Percentiles rank a stretch among this genome's conserved stretches.
Conservation (phyloP, 306 rosid species). For the Begonia fuchsioides region DNA sequence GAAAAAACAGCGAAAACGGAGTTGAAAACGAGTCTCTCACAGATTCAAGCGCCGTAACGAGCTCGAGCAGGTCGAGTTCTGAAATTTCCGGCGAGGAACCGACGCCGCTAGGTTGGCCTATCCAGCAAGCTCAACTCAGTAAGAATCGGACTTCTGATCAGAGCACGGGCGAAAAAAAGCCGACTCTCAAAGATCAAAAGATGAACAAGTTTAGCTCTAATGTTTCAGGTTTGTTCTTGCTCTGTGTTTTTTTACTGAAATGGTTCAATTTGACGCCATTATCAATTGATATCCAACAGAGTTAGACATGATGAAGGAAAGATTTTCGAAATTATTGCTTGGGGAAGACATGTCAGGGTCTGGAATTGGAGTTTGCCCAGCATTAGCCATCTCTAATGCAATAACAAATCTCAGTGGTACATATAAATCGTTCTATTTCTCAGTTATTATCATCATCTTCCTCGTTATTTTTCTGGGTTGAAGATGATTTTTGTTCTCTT, state of each 20-base stretch:
- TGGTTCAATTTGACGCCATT: not conserved
- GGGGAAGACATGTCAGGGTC: constrained; percentile 59
- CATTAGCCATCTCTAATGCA: constrained; percentile 44
- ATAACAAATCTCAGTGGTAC: constrained; percentile 52
- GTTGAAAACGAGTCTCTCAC: constrained; percentile 31
- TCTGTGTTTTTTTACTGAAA: too few relatives aligned
- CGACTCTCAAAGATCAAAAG: constrained; percentile 21
- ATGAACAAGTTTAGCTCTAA: constrained; percentile 23
- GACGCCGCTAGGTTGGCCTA: constrained; percentile 85
- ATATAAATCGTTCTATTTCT: constrained; percentile 1
- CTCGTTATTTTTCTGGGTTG: not conserved
- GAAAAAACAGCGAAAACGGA: constrained; percentile 27
- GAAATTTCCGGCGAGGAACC: constrained; percentile 38
- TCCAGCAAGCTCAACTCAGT: constrained; percentile 54
- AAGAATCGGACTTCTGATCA: constrained; percentile 26
- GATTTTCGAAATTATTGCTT: constrained; percentile 43
- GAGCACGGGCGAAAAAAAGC: constrained; percentile 17
- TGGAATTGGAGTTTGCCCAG: constrained; percentile 42
- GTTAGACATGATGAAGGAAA: constrained; percentile 49
- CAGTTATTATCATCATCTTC: not conserved
- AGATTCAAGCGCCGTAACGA: constrained; percentile 42
- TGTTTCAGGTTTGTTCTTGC: constrained; percentile 41
- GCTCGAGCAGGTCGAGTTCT: constrained; percentile 45
- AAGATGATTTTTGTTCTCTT: not conserved
- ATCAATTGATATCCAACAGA: constrained; percentile 12